These are phyloP conservation scores for Paecilomyces dactylethromorphus DNA, from an alignment of 2,329 filamentous ascomycete species.

Conservation along the genomic window DNA sequence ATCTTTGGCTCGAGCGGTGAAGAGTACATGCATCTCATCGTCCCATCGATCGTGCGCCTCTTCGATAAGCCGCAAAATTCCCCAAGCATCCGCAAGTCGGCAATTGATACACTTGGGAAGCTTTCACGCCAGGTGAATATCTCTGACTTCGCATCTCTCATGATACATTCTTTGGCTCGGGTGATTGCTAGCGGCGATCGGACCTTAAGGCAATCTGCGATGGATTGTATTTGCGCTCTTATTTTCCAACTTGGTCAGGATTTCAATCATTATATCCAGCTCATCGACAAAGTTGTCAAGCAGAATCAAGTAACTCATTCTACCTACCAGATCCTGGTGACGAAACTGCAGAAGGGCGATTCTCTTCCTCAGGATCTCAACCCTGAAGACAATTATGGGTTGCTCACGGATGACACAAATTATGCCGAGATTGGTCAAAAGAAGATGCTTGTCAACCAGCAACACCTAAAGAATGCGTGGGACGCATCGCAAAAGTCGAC, in stretches of 20 bases:
- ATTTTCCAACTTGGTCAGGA: slow-evolving; percentile 96
- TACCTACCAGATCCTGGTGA: slow-evolving; percentile 87
- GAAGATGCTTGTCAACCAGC: slow-evolving; percentile 94
- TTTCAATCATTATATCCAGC: slow-evolving; percentile 88
- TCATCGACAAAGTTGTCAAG: slow-evolving; percentile 80
- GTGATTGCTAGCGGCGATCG: slow-evolving; percentile 70
- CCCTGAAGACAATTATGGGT: slow-evolving; percentile 72
- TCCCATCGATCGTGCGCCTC: slow-evolving; percentile 87
- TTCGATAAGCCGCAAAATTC: slow-evolving; percentile 87
- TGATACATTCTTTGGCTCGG: slow-evolving; percentile 86
- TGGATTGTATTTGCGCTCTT: slow-evolving; percentile 90
- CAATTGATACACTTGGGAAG: slow-evolving; percentile 91
- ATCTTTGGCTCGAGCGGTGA: slow-evolving; percentile 94
- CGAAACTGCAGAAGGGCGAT: slow-evolving; percentile 90
- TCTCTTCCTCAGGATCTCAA: slow-evolving; percentile 91
- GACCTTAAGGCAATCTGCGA: slow-evolving; percentile 67
- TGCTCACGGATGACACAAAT: slow-evolving; percentile 70
- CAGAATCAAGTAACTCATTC: slow-evolving; percentile 76
- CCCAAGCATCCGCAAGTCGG: slow-evolving; percentile 70
- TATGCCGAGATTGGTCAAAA: slow-evolving; percentile 82
- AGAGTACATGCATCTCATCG: slow-evolving; percentile 98
- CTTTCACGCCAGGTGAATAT: slow-evolving; percentile 95
- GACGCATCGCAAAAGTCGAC: slow-evolving; percentile 95
- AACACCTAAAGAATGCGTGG: slow-evolving; percentile 95
- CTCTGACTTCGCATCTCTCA: slow-evolving; percentile 92